Evolutionary conservation across 148 eudicot genomes (phyloP).

Genomic region (Salicornia ramosissima): DNA sequence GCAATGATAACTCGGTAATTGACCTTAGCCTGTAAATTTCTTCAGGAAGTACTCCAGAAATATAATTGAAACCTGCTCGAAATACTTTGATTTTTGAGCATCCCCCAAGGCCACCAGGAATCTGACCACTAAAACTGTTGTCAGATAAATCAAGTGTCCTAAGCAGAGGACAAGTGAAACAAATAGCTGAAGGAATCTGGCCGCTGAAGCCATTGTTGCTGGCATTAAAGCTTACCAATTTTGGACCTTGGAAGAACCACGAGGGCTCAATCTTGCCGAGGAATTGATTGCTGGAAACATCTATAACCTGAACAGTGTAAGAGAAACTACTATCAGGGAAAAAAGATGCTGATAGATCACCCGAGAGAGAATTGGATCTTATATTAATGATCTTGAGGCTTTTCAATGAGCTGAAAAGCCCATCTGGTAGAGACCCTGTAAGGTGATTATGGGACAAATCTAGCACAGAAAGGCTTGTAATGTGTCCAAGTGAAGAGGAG

Average conservation of each 20-base stretch:
- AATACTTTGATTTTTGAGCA: conserved; percentile 48
- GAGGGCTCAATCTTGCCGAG: conserved; percentile 48
- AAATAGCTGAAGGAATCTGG: conserved; percentile 44
- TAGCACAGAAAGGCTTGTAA: conserved; percentile 47
- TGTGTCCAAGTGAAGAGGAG: conserved; percentile 37
- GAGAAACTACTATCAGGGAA: neutral
- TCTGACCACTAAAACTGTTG: conserved; percentile 43
- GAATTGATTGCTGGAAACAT: conserved; percentile 60
- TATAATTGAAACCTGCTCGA: conserved; percentile 52
- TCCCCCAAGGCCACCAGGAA: conserved; percentile 41
- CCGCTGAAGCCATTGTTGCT: conserved; percentile 61
- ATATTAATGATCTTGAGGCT: conserved; percentile 38
- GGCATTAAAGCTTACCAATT: conserved; percentile 43
- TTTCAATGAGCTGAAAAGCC: conserved; percentile 44
- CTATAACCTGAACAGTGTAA: conserved; percentile 16
- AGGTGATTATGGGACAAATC: conserved; percentile 59
- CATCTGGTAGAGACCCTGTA: conserved; percentile 48
- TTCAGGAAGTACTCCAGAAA: conserved; percentile 46
- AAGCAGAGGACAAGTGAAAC: conserved; percentile 41
- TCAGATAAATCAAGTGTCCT: conserved; percentile 51
- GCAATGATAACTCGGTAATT: conserved; percentile 49
- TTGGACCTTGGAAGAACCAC: conserved; percentile 34
- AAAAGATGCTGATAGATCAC: conserved; percentile 12
- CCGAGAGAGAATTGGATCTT: conserved; percentile 13
- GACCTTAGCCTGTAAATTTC: conserved; percentile 38